Evolutionary conservation across 352 stramenopile species (phyloP).

Genomic region (Globisporangium mamillatum): DNA sequence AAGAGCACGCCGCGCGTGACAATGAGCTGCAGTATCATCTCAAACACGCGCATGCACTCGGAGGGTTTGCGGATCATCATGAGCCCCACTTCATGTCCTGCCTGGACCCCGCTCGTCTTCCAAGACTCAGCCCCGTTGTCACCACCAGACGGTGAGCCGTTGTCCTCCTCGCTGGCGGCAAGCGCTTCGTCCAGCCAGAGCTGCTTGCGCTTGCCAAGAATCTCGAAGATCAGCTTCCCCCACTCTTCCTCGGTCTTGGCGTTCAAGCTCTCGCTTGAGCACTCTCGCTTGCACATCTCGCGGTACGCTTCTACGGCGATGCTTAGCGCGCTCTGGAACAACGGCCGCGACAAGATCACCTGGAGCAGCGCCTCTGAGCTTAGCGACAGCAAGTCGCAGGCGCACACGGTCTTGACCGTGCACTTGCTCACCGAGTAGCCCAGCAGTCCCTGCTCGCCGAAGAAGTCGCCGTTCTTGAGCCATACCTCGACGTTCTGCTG

Average conservation of each 20-base stretch:
- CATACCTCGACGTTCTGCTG: conserved; percentile 2
- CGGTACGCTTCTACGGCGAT: conserved; percentile 52
- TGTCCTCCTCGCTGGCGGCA: conserved; percentile 9
- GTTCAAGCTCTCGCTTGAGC: neutral
- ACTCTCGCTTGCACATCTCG: conserved; percentile 28
- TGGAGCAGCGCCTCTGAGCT: conserved; percentile 38
- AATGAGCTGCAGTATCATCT: conserved; percentile 51
- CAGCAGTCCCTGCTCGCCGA: conserved; percentile 48
- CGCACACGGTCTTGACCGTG: conserved; percentile 41
- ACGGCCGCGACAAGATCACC: conserved; percentile 33
- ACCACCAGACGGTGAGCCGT: neutral
- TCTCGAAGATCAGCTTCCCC: conserved; percentile 35
- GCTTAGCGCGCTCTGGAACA: conserved; percentile 34
- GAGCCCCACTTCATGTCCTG: conserved; percentile 27
- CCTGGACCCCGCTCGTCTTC: conserved; percentile 23
- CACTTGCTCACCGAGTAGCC: conserved; percentile 37
- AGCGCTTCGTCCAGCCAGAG: conserved; percentile 37
- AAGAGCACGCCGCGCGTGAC: conserved; percentile 31
- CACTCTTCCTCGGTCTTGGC: conserved; percentile 35
- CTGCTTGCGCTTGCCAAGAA: conserved; percentile 27
- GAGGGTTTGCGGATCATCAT: conserved; percentile 24
- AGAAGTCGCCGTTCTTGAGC: conserved; percentile 39
- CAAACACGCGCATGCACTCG: conserved; percentile 46
- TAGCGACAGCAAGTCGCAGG: conserved; percentile 54
- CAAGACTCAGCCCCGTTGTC: conserved; percentile 23